These are phyloP conservation scores for Colletotrichum musicola DNA, from an alignment of 2,329 filamentous ascomycete genomes.

Conservation along the genomic window DNA sequence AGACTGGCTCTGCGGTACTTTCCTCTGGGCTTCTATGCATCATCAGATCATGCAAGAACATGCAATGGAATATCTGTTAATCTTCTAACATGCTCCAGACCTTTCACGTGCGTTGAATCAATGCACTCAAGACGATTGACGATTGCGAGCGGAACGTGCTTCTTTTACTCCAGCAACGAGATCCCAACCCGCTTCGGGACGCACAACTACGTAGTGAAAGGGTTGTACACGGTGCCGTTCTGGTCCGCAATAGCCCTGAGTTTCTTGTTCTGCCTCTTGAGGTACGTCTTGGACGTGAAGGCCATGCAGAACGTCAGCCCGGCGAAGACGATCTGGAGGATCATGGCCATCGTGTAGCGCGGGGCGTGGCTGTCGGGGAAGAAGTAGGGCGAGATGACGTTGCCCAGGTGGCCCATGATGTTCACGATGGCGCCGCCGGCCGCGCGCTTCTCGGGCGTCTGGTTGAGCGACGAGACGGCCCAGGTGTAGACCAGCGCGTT, in stretches of 20 bases:
- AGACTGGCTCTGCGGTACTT: too few relatives aligned
- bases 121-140: too few relatives aligned
- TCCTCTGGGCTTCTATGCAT: too few relatives aligned
- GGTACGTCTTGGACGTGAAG: constrained; percentile 25
- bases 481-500: constrained; percentile 55
- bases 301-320: constrained; percentile 29
- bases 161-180: too few relatives aligned
- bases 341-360: constrained; percentile 56
- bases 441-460: constrained; percentile 59
- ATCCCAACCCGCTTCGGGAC: too few relatives aligned
- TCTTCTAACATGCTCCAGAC: too few relatives aligned
- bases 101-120: too few relatives aligned
- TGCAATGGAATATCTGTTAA: too few relatives aligned
- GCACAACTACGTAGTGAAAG: constrained; percentile 34
- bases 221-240: constrained; percentile 29
- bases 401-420: constrained; percentile 56
- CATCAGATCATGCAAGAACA: too few relatives aligned
- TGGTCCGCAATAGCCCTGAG: constrained; percentile 29
- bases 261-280: constrained; percentile 39
- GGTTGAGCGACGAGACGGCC: constrained; percentile 55
- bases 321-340: constrained; percentile 38
- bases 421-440: constrained; percentile 57
- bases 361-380: constrained; percentile 56
- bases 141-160: too few relatives aligned
- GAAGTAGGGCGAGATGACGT: constrained; percentile 60